Evolutionary conservation across 202 grass and related monocot genomes (phyloP).

Genomic region (Cymbopogon flexuosus): DNA sequence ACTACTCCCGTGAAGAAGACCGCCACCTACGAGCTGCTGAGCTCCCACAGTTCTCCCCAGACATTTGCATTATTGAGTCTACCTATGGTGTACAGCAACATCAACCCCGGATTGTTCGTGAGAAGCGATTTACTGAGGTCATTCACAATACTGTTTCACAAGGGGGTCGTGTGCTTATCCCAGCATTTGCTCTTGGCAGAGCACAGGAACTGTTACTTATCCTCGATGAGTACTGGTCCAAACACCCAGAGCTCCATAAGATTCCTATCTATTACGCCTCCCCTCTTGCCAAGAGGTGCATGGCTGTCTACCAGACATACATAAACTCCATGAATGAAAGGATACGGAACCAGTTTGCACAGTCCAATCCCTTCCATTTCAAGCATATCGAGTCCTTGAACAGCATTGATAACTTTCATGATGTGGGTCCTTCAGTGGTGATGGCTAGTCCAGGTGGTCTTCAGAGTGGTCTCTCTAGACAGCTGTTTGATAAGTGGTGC

Average conservation of each 20-base stretch:
- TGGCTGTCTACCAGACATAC: constrained; percentile 97
- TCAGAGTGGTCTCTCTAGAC: constrained; percentile 86
- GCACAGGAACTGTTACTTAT: constrained; percentile 88
- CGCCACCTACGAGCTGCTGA: constrained; percentile 84
- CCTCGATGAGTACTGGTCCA: constrained; percentile 92
- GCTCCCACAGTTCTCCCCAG: constrained; percentile 71
- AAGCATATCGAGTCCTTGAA: constrained; percentile 88
- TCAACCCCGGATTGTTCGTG: constrained; percentile 58
- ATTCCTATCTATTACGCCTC: constrained; percentile 95
- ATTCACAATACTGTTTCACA: constrained; percentile 75
- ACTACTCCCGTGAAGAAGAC: constrained; percentile 94
- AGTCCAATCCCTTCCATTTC: constrained; percentile 88
- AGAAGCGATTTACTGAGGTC: constrained; percentile 86
- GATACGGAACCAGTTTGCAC: constrained; percentile 88
- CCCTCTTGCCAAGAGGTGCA: constrained; percentile 89
- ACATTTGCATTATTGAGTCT: constrained; percentile 94
- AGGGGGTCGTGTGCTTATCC: constrained; percentile 81
- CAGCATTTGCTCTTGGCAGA: constrained; percentile 86
- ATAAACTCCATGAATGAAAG: constrained; percentile 98
- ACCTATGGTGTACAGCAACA: constrained; percentile 92
- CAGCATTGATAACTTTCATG: constrained; percentile 89
- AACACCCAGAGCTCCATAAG: constrained; percentile 87
- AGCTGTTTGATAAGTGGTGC: constrained; percentile 97
- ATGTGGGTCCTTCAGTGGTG: constrained; percentile 85
- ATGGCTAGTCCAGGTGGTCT: constrained; percentile 85